Evolutionary conservation across 2,329 filamentous ascomycete species (phyloP).

Genomic region (Cladorrhinum sp.): DNA sequence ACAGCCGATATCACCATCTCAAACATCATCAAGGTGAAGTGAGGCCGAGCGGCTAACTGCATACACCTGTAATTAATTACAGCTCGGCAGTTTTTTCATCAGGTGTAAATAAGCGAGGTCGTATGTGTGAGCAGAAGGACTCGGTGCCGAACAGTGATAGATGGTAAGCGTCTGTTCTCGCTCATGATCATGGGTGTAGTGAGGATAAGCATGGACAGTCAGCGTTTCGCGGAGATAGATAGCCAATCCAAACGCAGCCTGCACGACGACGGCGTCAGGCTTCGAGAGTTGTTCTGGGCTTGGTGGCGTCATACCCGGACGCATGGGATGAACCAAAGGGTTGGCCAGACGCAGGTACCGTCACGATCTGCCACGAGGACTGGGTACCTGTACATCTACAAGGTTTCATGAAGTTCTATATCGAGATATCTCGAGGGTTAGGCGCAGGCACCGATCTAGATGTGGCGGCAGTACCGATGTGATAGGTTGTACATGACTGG

Average conservation of each 20-base stretch:
- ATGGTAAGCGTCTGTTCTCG: too few species aligned
- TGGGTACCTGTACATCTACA: background rate
- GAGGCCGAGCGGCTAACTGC: too few species aligned
- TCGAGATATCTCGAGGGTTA: background rate
- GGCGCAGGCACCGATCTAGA: background rate
- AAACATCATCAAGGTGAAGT: too few species aligned
- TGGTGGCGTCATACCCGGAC: background rate
- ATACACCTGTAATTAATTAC: too few species aligned
- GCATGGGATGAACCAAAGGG: background rate
- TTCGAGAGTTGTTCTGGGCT: background rate
- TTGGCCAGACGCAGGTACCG: background rate
- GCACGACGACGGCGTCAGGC: background rate
- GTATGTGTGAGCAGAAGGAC: too few species aligned
- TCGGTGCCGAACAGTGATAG: too few species aligned
- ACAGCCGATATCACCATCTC: too few species aligned
- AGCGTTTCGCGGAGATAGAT: background rate
- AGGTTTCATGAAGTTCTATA: background rate
- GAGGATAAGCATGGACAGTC: too few species aligned
- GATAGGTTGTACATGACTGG: background rate
- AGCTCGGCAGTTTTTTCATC: too few species aligned
- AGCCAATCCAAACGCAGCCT: background rate
- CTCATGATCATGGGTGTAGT: too few species aligned
- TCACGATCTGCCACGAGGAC: background rate
- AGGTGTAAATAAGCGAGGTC: too few species aligned
- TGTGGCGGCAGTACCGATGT: background rate